Percentiles rank a stretch among this genome's conserved stretches.
Conservation (phyloP, 192 early-diverging fungal genomes). For the Phycomyces blakesleeanus region DNA sequence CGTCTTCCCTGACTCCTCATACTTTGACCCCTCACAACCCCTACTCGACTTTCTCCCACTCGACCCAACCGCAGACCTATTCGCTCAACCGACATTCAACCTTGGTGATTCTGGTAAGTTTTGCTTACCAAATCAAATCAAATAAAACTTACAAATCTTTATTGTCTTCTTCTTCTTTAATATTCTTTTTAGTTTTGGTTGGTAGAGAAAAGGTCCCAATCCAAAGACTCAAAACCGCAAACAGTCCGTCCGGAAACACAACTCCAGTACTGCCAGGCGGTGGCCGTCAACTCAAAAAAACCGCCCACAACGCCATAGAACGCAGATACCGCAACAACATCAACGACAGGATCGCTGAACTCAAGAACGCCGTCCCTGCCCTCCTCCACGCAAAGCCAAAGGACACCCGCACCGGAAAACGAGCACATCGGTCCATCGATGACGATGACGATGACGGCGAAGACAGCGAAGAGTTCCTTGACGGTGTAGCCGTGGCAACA, state of each 20-base stretch:
- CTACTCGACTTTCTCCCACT: no score
- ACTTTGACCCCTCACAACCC: background rate
- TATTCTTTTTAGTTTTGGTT: no score
- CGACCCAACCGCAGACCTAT: no score
- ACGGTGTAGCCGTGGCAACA: slow-evolving; percentile 80
- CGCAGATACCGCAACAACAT: slow-evolving; percentile 94
- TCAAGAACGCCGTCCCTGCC: slow-evolving; percentile 83
- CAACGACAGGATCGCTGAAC: slow-evolving; percentile 89
- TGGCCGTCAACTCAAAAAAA: slow-evolving; percentile 71
- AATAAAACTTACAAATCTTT: no score
- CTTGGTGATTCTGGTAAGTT: no score
- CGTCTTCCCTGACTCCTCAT: background rate
- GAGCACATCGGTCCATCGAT: slow-evolving; percentile 10
- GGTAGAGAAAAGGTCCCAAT: slow-evolving; percentile 43
- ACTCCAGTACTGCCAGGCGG: slow-evolving; percentile 27
- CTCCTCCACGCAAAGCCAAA: slow-evolving; percentile 57
- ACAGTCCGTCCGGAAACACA: slow-evolving; percentile 23
- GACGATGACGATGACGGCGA: slow-evolving; percentile 53
- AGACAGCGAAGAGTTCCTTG: slow-evolving; percentile 58
- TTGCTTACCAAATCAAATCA: no score
- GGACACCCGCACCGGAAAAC: slow-evolving; percentile 40
- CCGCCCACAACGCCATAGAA: slow-evolving; percentile 95
- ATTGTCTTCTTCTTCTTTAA: slow-evolving; percentile 1
- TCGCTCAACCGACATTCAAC: no score
- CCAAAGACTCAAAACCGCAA: slow-evolving; percentile 40